Evolutionary conservation across 2,329 filamentous ascomycete species (phyloP), one percentile per base, ranked within the genome.

Genomic region (Pseudogymnoascus sp.): DNA sequence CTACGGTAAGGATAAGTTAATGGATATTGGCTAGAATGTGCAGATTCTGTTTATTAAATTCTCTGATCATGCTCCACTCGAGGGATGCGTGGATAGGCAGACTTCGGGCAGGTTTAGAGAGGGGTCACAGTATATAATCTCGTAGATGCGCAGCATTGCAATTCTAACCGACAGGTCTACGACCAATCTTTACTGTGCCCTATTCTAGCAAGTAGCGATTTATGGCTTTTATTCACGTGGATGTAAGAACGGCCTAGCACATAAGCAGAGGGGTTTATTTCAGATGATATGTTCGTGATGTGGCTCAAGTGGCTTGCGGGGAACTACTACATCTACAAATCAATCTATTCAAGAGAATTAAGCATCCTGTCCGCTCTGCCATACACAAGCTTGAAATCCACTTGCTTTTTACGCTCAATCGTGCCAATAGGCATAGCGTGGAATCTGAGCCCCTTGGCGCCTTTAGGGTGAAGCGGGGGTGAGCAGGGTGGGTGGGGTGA

Each of bases 1-100:
- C 20, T 64, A 35, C 61, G 61, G 22, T 38, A 60, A 15, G 50
- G 22, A 25, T 64, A 28, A 58, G 43, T 14, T 33, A n/a, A 9
- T 61, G 38, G 9, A 60, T 33, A 8, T 20, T 9, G 28, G 9
- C 18, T 18, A 53, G 33, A 12, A 53, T 53, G 6, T 53, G n/a
- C 15, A 9, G 7, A 25, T 50, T 50, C 8, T 50, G 28, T 33
- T n/a, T 4, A 50, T 30, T 30, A 11, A 50, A 15, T 3, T 18
- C n/a, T 3, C n/a, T 9, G 5, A 11, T 2, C 18, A 14, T 20
- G n/a, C 28, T 53, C 9, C 9, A 20, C 15, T 4, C 9, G 1
- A 33, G 11, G 28, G 11, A 12, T 53, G 28, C 6, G 15, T 53
- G 2, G 3, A 14, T 53, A 18, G n/a, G 9, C 6, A 53, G 9